These are phyloP conservation scores for Erigeron philadelphicus DNA, from an alignment of 140 eudicot genomes.

Conservation along the genomic window DNA sequence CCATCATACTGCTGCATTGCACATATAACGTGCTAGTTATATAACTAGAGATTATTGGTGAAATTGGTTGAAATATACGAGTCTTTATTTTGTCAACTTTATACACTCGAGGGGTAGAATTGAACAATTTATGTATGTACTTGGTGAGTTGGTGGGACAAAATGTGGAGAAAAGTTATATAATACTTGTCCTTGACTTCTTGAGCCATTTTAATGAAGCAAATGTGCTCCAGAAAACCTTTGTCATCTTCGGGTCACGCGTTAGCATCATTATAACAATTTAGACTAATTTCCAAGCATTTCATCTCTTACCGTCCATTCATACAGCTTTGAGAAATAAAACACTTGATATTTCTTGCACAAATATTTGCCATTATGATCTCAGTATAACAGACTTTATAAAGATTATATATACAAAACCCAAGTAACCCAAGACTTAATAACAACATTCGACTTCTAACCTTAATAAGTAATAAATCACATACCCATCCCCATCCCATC, in stretches of 20 bases:
- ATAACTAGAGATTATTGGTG: too few relatives aligned
- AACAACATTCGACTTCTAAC: neutral
- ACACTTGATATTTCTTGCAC: neutral
- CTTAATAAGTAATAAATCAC: neutral
- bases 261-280: neutral
- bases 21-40: too few relatives aligned
- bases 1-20: too few relatives aligned
- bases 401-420: conserved; percentile 25
- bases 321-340: too few relatives aligned
- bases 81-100: too few relatives aligned
- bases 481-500: neutral
- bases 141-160: neutral
- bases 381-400: conserved; percentile 12
- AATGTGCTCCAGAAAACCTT: too few relatives aligned
- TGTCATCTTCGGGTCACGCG: neutral
- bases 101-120: neutral
- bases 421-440: conserved; percentile 11
- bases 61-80: too few relatives aligned
- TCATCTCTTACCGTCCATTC: too few relatives aligned
- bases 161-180: neutral
- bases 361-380: conserved; percentile 14
- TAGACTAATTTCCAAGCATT: neutral
- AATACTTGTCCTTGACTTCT: neutral
- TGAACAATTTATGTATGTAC: neutral
- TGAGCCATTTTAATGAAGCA: neutral